Conservation (phyloP, 805 yeast genomes). For the Starmera dryadoides region DNA sequence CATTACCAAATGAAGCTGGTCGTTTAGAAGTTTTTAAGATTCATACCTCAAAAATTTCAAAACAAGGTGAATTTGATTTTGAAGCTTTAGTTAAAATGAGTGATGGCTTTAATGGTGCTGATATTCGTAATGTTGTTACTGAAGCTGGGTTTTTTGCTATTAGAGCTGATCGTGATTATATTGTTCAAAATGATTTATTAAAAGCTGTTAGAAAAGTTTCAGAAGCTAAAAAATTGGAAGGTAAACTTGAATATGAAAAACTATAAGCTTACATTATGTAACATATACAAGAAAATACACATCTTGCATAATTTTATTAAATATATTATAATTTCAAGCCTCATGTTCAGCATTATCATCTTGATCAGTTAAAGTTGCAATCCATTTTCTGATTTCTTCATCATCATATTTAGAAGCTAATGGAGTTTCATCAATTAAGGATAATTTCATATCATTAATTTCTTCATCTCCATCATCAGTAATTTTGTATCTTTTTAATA, state of each 20-base stretch:
- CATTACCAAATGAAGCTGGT: constrained; percentile 93
- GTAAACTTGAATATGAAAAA: constrained; percentile 92
- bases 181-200: constrained; percentile 88
- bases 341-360: too few relatives aligned
- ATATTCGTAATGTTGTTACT: constrained; percentile 92
- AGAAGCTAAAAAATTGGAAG: constrained; percentile 94
- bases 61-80: constrained; percentile 93
- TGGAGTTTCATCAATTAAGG: background rate
- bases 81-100: constrained; percentile 98
- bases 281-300: background rate
- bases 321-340: too few relatives aligned
- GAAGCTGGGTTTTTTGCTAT: constrained; percentile 98
- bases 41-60: constrained; percentile 77
- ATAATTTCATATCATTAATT: background rate
- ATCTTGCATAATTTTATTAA: background rate
- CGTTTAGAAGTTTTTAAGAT: constrained; percentile 91
- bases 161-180: constrained; percentile 94
- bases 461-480: background rate
- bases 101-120: constrained; percentile 99
- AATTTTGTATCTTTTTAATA: background rate
- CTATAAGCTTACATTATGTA: constrained; percentile 33
- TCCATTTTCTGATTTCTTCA: background rate
- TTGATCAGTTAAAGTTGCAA: background rate
- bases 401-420: background rate
- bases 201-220: constrained; percentile 98